Evolutionary conservation across 768 basidiomycete genomes (phyloP), one percentile per base, ranked within the genome.

Genomic region (Cystofilobasidium capitatum): DNA sequence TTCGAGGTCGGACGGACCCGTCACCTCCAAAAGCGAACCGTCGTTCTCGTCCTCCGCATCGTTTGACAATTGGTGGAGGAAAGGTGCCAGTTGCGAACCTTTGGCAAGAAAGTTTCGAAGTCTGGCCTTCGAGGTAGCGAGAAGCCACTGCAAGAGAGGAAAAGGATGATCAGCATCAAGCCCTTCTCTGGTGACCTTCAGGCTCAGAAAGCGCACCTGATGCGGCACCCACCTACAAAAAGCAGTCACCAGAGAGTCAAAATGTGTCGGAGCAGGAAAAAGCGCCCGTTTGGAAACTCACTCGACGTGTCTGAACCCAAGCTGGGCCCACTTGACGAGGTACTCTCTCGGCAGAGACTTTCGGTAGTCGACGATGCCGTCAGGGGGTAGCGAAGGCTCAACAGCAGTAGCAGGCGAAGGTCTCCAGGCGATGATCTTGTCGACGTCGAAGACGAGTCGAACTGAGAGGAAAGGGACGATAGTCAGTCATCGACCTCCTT

Each of bases 371-470:
- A 82, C 79, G 2, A 77, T 72, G 62, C 81, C 78, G 58, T 79
- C 79, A 9, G 71, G 59, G 9, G 78, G 73, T 35, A 72, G 77
- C 31, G 78, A 68, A 2, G 83, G 79, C 73, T 89, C 87, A 10
- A 81, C 75, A 22, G 84, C 87, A 69, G 82, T 81, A 0, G 81
- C 76, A 31, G 90, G 89, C 73, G 84, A 87, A 6, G 89, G 87
- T 35, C 91, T 82, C 93, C 93, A 96, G 1, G 91, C 93, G 47
- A 96, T 80, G 70, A 97, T 89, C 77, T 87, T 60, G n/a, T 61
- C 55, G 13, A 66, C 57, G 35, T 65, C 45, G 26, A 49, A 59
- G 16, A 49, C 47, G 49, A 58, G 67, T 33, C 57, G 58, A 29
- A 47, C 65, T 66, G 45, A 1, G 3, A 58, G 24, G 14, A 55